These are phyloP conservation scores for Rhodotorula paludigena DNA, from an alignment of 768 basidiomycete genomes.

Conservation along the genomic window DNA sequence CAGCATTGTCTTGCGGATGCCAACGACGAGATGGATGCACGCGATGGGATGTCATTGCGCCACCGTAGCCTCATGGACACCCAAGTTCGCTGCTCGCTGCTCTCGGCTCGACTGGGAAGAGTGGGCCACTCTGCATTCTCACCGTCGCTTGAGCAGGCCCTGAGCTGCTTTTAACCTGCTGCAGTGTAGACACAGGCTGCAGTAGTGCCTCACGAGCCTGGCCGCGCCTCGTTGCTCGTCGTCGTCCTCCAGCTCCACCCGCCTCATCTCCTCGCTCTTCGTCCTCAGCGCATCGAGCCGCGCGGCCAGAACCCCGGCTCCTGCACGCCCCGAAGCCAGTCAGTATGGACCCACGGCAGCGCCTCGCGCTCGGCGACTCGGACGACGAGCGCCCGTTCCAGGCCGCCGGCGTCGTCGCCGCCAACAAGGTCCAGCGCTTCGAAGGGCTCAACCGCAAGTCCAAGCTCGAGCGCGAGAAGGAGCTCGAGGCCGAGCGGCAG, in stretches of 20 bases:
- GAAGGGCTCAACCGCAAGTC: conserved; percentile 57
- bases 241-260: not conserved
- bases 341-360: conserved; percentile 18
- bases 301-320: not conserved
- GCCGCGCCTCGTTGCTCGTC: not conserved
- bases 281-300: not conserved
- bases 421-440: conserved; percentile 26
- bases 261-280: not conserved
- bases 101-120: no score
- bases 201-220: no score
- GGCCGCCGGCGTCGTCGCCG: conserved; percentile 16
- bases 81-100: no score
- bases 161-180: no score
- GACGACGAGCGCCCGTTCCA: conserved; percentile 10
- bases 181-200: no score
- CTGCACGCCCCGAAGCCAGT: not conserved
- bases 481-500: conserved; percentile 62
- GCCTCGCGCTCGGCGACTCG: conserved; percentile 11
- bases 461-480: conserved; percentile 83
- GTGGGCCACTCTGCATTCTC: no score
- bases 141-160: no score
- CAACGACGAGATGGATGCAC: no score
- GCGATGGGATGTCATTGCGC: no score
- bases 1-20: no score
- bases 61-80: no score